These are phyloP conservation scores for Eucalyptus marginata DNA, from an alignment of 345 rosid genomes.

Conservation along the genomic window DNA sequence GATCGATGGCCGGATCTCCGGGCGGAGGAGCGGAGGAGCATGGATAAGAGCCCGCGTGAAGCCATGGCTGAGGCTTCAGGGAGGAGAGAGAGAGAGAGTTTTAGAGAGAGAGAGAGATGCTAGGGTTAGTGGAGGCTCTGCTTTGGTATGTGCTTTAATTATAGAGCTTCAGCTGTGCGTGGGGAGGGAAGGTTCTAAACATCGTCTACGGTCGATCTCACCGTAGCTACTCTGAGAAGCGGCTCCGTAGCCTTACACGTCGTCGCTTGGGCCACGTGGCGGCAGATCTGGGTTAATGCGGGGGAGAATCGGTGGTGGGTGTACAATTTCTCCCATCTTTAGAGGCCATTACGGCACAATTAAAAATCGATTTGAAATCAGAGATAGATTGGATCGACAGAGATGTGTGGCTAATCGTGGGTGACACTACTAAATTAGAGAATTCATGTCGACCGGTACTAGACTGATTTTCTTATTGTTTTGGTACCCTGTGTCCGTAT, in stretches of 20 bases:
- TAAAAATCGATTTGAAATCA: no score
- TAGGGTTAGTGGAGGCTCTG: background rate
- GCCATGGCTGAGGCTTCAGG: background rate
- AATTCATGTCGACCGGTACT: no score
- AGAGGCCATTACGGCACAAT: no score
- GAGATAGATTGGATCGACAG: no score
- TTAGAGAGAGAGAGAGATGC: background rate
- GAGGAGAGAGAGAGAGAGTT: background rate
- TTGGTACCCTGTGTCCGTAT: no score
- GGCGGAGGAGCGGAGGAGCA: slow-evolving; percentile 54
- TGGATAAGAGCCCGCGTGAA: slow-evolving; percentile 53
- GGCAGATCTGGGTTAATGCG: background rate
- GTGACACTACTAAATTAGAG: no score
- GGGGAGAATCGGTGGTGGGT: background rate
- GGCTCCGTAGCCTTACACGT: background rate
- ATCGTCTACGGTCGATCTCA: background rate
- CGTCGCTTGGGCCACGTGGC: background rate
- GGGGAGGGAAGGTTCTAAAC: background rate
- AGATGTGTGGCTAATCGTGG: no score
- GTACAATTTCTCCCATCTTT: background rate
- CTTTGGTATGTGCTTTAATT: background rate
- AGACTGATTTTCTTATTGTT: no score
- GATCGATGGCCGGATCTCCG: slow-evolving; percentile 31
- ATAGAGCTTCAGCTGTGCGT: background rate
- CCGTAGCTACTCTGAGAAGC: background rate